phyloP scores from a whole-genome alignment of 2,329 filamentous ascomycete species.

The Talaromyces amestolkiae region DNA sequence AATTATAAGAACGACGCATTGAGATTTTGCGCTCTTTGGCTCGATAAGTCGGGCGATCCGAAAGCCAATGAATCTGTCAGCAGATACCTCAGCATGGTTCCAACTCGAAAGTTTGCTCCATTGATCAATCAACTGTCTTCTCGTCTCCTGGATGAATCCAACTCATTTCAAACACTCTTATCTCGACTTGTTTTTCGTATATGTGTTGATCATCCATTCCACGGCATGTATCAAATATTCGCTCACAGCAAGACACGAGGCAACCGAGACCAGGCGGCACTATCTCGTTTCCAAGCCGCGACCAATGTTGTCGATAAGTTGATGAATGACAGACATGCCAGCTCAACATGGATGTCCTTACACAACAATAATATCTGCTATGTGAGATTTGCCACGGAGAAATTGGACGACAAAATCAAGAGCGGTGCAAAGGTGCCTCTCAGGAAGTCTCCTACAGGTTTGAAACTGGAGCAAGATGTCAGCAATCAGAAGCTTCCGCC shows the following conservation, averaged over 20 bases:
- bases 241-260: constrained; percentile 69
- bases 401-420: constrained; percentile 61
- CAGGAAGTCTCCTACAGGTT: constrained; percentile 62
- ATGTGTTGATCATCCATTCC: constrained; percentile 89
- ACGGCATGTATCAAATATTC: constrained; percentile 96
- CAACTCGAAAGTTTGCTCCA: constrained; percentile 85
- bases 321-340: constrained; percentile 49
- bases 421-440: constrained; percentile 63
- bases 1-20: constrained; percentile 85
- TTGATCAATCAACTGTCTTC: constrained; percentile 97
- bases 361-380: constrained; percentile 70
- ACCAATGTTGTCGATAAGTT: constrained; percentile 64
- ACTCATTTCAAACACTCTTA: constrained; percentile 73
- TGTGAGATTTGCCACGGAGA: constrained; percentile 49
- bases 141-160: constrained; percentile 70
- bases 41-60: constrained; percentile 76
- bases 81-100: constrained; percentile 68
- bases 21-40: constrained; percentile 90
- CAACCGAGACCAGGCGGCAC: constrained; percentile 69
- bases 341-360: constrained; percentile 66
- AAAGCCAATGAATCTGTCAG: constrained; percentile 74
- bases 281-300: constrained; percentile 72
- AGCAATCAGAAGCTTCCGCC: constrained; percentile 72
- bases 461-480: constrained; percentile 62
- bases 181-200: constrained; percentile 74